A percentile compares a stretch with the other conserved stretches of the same genome.
These are phyloP conservation scores for Crithidia sp. DNA, from an alignment of 208 protist species.

Conservation along the genomic window DNA sequence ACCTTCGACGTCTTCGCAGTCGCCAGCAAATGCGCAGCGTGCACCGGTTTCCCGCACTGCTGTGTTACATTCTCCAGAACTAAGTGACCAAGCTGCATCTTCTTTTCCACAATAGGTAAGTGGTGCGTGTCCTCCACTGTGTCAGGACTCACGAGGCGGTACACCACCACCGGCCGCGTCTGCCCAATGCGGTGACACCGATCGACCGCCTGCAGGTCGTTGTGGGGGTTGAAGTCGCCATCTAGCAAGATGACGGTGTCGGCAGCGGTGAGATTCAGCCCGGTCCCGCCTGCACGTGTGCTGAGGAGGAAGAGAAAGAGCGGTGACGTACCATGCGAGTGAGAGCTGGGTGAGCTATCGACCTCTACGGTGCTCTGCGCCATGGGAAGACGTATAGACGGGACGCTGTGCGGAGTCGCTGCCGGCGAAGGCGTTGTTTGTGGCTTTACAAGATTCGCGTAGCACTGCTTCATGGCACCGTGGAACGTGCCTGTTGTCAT, in stretches of 20 bases:
- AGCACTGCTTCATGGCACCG: neutral
- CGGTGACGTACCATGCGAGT: neutral
- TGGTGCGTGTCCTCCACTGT: conserved; percentile 93
- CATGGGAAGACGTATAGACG: too few relatives aligned
- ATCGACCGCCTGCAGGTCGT: conserved; percentile 91
- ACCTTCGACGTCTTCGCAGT: neutral
- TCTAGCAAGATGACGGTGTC: conserved; percentile 97
- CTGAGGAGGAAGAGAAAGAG: conserved; percentile 95
- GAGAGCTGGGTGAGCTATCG: neutral
- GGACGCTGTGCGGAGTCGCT: too few relatives aligned
- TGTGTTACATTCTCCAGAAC: conserved; percentile 10
- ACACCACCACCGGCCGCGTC: conserved; percentile 90
- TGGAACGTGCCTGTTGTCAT: too few relatives aligned
- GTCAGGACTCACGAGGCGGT: conserved; percentile 83
- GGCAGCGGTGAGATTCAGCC: conserved; percentile 96
- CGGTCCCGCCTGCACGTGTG: conserved; percentile 93
- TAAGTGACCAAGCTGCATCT: conserved; percentile 24
- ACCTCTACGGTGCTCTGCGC: neutral
- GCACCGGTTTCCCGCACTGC: neutral
- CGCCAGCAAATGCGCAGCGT: neutral
- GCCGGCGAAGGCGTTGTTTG: too few relatives aligned
- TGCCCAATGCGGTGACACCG: conserved; percentile 97
- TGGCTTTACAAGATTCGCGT: neutral
- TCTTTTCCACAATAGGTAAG: conserved; percentile 33
- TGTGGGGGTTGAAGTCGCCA: conserved; percentile 95